Evolutionary conservation across 225 moss, liverwort and hornwort genomes (phyloP).

Genomic region (Thuidium tamariscinum): DNA sequence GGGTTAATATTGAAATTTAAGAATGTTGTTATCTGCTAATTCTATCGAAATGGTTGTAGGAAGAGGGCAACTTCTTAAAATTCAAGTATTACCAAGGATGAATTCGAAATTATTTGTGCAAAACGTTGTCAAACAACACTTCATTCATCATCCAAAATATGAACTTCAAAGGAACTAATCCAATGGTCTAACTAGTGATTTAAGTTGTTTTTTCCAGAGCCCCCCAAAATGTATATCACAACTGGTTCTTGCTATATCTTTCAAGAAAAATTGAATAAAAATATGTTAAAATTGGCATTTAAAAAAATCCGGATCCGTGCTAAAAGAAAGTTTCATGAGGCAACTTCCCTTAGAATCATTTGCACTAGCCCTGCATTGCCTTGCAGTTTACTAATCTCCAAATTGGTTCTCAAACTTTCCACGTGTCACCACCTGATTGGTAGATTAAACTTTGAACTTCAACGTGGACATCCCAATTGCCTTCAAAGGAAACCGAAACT

Average conservation of each 20-base stretch:
- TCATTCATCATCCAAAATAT: not conserved
- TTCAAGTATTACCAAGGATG: not conserved
- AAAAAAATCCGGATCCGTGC: not conserved
- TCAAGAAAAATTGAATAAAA: not conserved
- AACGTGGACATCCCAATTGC: not conserved
- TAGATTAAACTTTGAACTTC: not conserved
- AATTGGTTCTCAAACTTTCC: too few species aligned
- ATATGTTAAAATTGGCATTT: not conserved
- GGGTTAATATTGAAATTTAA: not conserved
- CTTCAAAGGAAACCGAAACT: not conserved
- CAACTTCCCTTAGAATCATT: not conserved
- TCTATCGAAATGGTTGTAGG: not conserved
- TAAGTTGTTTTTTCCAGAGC: too few species aligned
- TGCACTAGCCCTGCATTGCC: not conserved
- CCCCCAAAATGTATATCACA: not conserved
- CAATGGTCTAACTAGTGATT: too few species aligned
- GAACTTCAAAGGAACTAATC: not conserved
- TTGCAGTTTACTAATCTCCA: not conserved
- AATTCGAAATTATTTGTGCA: too few species aligned
- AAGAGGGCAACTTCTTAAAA: fast-evolving
- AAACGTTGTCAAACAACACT: too few species aligned
- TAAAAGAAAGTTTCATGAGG: not conserved
- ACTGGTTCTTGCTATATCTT: not conserved
- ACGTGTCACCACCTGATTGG: not conserved
- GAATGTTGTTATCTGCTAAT: fast-evolving